Base-by-base conservation (phyloP, 2,329 filamentous ascomycete species). In the Alternaria tenuissima region DNA sequence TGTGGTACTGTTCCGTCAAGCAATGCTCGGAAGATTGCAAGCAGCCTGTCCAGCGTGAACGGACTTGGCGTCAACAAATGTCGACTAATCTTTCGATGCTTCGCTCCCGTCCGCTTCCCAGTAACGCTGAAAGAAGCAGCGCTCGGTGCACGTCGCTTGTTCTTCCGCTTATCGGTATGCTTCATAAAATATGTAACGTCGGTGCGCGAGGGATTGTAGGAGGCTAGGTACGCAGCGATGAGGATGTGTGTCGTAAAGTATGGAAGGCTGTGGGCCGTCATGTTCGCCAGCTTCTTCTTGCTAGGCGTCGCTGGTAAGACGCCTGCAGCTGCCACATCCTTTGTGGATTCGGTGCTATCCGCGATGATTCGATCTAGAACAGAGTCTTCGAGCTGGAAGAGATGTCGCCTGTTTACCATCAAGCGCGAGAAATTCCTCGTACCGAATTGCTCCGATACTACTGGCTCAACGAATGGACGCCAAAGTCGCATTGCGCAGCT, bases 401-500 rank as follows among this genome's bases (percentile, higher is more conserved):
- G 83, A 0, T 84, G 81, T 16, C 90, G 84, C 26, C 89, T 86
- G 2, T 88, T 86, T 49, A 94, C 89, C 57, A 98, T 85, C 7
- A 99, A 83, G 63, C 91, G 90, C 14, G 91, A 89, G 78, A 97
- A 97, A 72, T 97, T 93, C 69, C 90, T 89, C 9, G 91, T 88
- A 2, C 86, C 85, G 69, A 90, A 88, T 8, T 90, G 89, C n/a
- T 91, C 91, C 1, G 88, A 87, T 1, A 89, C 79, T 24, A 98
- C 86, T 0, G 94, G 94, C 7, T 87, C 86, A 1, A 92, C 89
- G 78, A 99, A 98, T 4, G 89, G 86, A 11, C 90, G 89, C 95
- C 95, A 99, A 20, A 98, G 85, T 43, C 89, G 87, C 49, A 87
- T 79, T 72, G 91, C 93, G 51, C 90, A 87, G 36, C 87, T 85